phyloP scores from a whole-genome alignment of 345 rosid genomes.

The Excoecaria agallocha region DNA sequence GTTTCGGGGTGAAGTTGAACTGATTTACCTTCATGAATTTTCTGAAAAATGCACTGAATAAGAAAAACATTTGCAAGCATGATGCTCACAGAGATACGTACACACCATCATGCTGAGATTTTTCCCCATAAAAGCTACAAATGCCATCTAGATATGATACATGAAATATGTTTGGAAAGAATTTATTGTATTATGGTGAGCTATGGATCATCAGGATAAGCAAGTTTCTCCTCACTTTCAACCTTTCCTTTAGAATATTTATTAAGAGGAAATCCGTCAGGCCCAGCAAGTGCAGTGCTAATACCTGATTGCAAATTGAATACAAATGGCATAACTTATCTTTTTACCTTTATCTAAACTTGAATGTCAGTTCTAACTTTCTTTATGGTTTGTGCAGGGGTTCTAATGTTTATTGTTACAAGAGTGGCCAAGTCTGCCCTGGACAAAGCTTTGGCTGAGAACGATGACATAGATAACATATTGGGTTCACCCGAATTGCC shows the following conservation, averaged over 20 bases:
- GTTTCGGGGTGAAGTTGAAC: background rate
- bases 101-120: no score
- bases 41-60: background rate
- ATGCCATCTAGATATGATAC: background rate
- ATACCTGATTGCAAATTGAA: background rate
- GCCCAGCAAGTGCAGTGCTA: background rate
- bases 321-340: background rate
- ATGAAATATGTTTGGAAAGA: background rate
- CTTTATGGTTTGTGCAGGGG: constrained; percentile 45
- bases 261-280: background rate
- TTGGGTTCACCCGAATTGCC: constrained; percentile 44
- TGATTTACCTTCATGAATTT: background rate
- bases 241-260: background rate
- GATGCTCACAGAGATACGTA: background rate
- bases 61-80: background rate
- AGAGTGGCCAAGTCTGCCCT: constrained; percentile 79
- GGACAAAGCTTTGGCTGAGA: constrained; percentile 89
- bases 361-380: background rate
- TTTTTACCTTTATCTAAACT: background rate
- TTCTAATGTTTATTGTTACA: constrained; percentile 69
- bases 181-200: background rate
- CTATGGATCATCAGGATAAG: background rate
- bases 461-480: constrained; percentile 51
- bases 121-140: background rate
- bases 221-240: background rate